phyloP scores from a whole-genome alignment of 805 yeast species.

The Debaryomyces maramus region DNA sequence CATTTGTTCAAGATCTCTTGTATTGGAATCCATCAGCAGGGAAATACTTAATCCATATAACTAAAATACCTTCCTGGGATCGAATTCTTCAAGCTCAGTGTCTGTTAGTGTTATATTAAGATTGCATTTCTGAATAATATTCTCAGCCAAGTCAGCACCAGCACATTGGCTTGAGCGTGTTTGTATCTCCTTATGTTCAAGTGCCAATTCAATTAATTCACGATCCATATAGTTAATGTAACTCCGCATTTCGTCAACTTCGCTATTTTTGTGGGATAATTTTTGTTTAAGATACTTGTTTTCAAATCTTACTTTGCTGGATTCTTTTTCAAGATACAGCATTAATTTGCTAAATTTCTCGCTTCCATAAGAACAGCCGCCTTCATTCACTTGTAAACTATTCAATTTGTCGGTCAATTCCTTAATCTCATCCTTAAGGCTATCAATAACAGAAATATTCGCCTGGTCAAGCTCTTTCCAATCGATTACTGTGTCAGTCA shows the following conservation, averaged over 20 bases:
- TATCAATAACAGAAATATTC: constrained; percentile 28
- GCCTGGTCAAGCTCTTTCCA: constrained; percentile 29
- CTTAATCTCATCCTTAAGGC: constrained; percentile 32
- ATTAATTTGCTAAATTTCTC: constrained; percentile 26
- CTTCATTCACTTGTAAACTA: constrained; percentile 8
- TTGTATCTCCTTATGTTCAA: constrained; percentile 5
- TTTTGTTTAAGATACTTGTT: constrained; percentile 30
- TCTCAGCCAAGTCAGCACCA: neutral
- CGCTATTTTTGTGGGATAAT: constrained; percentile 16
- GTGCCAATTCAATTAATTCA: constrained; percentile 14
- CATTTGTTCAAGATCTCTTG: too few species aligned
- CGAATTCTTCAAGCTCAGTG: constrained; percentile 14
- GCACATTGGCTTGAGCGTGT: constrained; percentile 1
- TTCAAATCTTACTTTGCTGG: constrained; percentile 31
- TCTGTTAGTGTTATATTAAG: constrained; percentile 8
- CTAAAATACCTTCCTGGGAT: constrained; percentile 15
- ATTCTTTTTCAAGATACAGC: constrained; percentile 32
- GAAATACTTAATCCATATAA: too few species aligned
- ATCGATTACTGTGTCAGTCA: constrained; percentile 26
- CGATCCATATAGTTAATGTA: constrained; percentile 24
- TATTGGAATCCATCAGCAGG: too few species aligned
- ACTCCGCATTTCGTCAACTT: constrained; percentile 22
- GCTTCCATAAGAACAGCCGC: constrained; percentile 1
- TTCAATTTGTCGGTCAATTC: constrained; percentile 27
- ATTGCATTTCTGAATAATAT: constrained; percentile 9